A percentile compares a stretch with the other conserved stretches of the same genome.
Conservation (phyloP, 2,329 filamentous ascomycete genomes). For the Aspergillus sp. region DNA sequence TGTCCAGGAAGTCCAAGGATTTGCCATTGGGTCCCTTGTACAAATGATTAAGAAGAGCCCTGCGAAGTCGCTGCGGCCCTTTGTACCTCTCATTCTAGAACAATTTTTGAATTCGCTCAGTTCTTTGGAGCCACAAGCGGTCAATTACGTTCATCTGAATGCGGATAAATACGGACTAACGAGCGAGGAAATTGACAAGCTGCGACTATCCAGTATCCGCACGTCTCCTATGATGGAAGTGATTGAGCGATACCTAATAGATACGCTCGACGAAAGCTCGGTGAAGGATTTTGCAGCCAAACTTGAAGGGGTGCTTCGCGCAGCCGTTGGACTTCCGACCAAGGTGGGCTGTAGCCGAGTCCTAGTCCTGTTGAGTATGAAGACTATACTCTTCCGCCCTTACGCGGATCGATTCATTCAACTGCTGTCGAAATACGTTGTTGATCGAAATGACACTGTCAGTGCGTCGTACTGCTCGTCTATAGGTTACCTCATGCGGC, state of each 20-base stretch:
- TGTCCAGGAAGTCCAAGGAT: conserved; percentile 77
- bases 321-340: conserved; percentile 80
- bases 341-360: conserved; percentile 88
- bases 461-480: conserved; percentile 81
- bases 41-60: conserved; percentile 82
- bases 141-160: conserved; percentile 90
- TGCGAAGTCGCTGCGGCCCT: conserved; percentile 68
- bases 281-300: conserved; percentile 67
- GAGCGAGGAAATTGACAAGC: conserved; percentile 82
- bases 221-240: conserved; percentile 87
- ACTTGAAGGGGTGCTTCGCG: conserved; percentile 74
- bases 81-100: conserved; percentile 73
- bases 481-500: conserved; percentile 72
- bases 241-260: conserved; percentile 73
- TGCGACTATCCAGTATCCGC: conserved; percentile 73
- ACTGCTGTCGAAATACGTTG: conserved; percentile 69
- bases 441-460: conserved; percentile 92
- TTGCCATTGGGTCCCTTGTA: conserved; percentile 75
- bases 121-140: conserved; percentile 76
- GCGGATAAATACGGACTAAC: conserved; percentile 77
- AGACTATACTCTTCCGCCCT: conserved; percentile 65
- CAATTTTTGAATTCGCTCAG: conserved; percentile 76
- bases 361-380: conserved; percentile 74
- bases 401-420: conserved; percentile 71
- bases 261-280: conserved; percentile 70